Conservation (phyloP, 352 stramenopile genomes). For the Hyphochytrium catenoides region DNA sequence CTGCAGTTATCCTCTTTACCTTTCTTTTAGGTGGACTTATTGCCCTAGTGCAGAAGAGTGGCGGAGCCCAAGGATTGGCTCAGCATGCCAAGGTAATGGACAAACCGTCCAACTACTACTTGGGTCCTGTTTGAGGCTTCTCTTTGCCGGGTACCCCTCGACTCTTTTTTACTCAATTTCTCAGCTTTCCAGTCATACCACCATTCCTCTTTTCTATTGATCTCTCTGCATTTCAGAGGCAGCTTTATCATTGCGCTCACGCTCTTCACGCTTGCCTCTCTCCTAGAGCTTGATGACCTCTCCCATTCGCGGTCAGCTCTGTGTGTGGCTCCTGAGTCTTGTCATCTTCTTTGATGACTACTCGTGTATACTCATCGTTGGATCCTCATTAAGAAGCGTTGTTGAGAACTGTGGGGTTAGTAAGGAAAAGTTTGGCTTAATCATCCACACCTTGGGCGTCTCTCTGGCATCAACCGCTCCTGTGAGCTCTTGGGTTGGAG, state of each 20-base stretch:
- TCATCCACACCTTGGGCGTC: conserved; percentile 64
- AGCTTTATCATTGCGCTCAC: too few relatives aligned
- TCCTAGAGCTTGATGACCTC: conserved; percentile 59
- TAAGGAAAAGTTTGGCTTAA: conserved; percentile 60
- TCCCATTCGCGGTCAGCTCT: conserved; percentile 48
- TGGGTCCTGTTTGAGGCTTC: too few relatives aligned
- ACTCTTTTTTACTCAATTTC: too few relatives aligned
- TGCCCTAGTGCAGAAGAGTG: conserved; percentile 60
- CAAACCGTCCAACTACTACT: too few relatives aligned
- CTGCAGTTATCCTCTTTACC: conserved; percentile 61
- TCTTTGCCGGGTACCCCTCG: too few relatives aligned
- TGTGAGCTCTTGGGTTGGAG: conserved; percentile 64
- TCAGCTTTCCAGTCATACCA: too few relatives aligned
- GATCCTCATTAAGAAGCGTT: conserved; percentile 51
- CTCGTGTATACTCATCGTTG: conserved; percentile 69
- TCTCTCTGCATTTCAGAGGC: too few relatives aligned
- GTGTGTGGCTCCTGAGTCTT: conserved; percentile 46
- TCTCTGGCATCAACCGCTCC: conserved; percentile 61
- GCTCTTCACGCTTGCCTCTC: too few relatives aligned
- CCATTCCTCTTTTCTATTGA: too few relatives aligned
- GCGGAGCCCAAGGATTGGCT: conserved; percentile 52
- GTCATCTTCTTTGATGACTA: conserved; percentile 80
- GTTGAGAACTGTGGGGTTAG: conserved; percentile 50
- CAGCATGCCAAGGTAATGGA: conserved; percentile 42
- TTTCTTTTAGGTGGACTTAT: conserved; percentile 63